Evolutionary conservation across 2,329 filamentous ascomycete genomes (phyloP).

Genomic region (Trichoderma gracile): DNA sequence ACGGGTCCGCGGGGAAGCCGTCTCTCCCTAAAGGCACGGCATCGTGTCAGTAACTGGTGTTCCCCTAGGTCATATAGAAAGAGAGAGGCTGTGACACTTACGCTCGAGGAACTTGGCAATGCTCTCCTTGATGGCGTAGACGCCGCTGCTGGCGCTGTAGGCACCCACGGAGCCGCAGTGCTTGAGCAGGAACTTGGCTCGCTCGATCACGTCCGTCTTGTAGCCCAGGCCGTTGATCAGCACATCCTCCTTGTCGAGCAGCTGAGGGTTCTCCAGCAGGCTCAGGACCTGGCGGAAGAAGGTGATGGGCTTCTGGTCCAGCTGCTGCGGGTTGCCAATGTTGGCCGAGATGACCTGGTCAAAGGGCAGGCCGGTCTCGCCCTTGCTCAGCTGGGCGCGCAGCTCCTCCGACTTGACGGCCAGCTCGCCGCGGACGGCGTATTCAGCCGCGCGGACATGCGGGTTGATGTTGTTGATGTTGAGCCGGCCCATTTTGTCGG

Average conservation of each 20-base stretch:
- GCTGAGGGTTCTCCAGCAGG: constrained; percentile 82
- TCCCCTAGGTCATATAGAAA: no score
- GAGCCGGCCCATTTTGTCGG: constrained; percentile 50
- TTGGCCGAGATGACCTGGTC: constrained; percentile 92
- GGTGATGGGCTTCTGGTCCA: constrained; percentile 98
- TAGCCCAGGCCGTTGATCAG: constrained; percentile 77
- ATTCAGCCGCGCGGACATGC: constrained; percentile 82
- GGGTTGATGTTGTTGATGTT: constrained; percentile 89
- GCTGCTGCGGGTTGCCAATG: constrained; percentile 97
- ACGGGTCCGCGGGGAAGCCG: constrained; percentile 78
- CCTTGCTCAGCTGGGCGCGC: constrained; percentile 68
- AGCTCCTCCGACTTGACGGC: constrained; percentile 92
- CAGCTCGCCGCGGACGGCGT: constrained; percentile 94
- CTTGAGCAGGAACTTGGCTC: constrained; percentile 77
- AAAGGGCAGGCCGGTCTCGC: constrained; percentile 69
- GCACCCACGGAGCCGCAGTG: constrained; percentile 90
- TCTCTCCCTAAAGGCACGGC: constrained; percentile 63
- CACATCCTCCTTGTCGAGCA: constrained; percentile 82
- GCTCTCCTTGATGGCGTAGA: constrained; percentile 80
- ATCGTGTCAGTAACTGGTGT: background rate
- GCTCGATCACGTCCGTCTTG: constrained; percentile 82
- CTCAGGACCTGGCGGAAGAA: constrained; percentile 98
- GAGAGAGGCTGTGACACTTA: constrained; percentile 45
- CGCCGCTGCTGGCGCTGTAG: constrained; percentile 93
- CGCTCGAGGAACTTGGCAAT: constrained; percentile 91